A percentile compares a stretch with the other conserved stretches of the same genome.
phyloP scores from a whole-genome alignment of 805 yeast genomes.

The Wickerhamiella hasegawae region DNA sequence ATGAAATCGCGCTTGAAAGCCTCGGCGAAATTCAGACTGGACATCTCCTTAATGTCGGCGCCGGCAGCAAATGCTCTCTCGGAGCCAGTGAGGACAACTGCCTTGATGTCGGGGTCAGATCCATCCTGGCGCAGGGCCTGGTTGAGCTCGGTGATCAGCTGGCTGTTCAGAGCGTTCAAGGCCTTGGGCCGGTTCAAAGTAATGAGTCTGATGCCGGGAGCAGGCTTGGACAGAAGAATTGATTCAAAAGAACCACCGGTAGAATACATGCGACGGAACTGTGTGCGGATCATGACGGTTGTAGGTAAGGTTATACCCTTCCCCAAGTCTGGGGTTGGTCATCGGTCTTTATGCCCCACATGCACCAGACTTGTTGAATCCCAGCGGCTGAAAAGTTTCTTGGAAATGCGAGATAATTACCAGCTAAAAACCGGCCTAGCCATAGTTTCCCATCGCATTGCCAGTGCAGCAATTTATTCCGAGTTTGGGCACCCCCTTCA shows the following conservation, averaged over 20 bases:
- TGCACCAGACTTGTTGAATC: no score
- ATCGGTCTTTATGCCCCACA: no score
- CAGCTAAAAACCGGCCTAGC: no score
- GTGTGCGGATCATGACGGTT: not conserved
- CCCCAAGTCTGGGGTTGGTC: no score
- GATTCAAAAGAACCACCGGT: constrained; percentile 21
- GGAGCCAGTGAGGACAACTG: constrained; percentile 33
- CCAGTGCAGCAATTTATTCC: no score
- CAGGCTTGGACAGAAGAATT: constrained; percentile 26
- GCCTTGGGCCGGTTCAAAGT: constrained; percentile 31
- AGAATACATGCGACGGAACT: constrained; percentile 9
- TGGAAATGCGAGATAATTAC: no score
- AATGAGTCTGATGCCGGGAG: constrained; percentile 25
- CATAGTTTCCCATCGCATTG: no score
- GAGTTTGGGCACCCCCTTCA: no score
- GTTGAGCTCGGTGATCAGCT: constrained; percentile 25
- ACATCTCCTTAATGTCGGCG: constrained; percentile 39
- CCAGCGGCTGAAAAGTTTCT: no score
- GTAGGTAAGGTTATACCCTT: no score
- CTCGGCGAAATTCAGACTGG: constrained; percentile 23
- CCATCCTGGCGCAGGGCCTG: constrained; percentile 25
- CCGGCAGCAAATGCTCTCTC: constrained; percentile 38
- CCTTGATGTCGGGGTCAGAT: constrained; percentile 25
- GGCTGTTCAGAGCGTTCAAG: constrained; percentile 26
- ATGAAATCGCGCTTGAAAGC: constrained; percentile 24